Conservation (phyloP, 1,284 basidiomycete genomes). For the Xerocomus nothofagi region DNA sequence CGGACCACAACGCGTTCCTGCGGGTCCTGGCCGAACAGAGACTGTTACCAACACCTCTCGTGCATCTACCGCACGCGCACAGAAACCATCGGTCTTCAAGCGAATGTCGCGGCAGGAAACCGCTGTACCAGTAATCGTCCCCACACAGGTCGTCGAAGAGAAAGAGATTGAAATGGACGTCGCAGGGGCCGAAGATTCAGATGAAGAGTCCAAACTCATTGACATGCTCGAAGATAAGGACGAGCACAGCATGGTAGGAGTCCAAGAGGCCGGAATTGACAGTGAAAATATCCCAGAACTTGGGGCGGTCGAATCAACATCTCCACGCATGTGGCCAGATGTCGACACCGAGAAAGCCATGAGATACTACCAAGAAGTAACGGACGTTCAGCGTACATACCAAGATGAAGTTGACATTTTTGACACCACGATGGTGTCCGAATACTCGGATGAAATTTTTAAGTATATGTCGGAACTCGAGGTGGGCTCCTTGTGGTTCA, state of each 20-base stretch:
- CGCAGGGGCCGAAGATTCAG: conserved; percentile 41
- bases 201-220: conserved; percentile 38
- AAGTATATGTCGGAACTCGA: conserved; percentile 93
- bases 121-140: conserved; percentile 39
- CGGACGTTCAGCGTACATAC: conserved; percentile 70
- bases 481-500: conserved; percentile 45
- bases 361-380: conserved; percentile 58
- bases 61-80: conserved; percentile 36
- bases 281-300: conserved; percentile 46
- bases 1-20: conserved; percentile 62
- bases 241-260: conserved; percentile 56
- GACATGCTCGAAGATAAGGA: conserved; percentile 49
- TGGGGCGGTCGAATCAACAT: conserved; percentile 39
- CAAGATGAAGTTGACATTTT: conserved; percentile 81
- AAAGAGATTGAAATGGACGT: conserved; percentile 61
- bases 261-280: conserved; percentile 41
- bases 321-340: conserved; percentile 66
- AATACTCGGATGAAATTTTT: conserved; percentile 98
- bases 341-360: conserved; percentile 58
- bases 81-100: conserved; percentile 39
- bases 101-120: conserved; percentile 44
- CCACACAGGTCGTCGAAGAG: conserved; percentile 36
- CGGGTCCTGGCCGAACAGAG: conserved; percentile 54
- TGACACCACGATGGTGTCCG: conserved; percentile 97
- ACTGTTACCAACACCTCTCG: conserved; percentile 41